A percentile compares a stretch with the other conserved stretches of the same genome.
Conservation (phyloP, 2,329 filamentous ascomycete species). For the Colletotrichum eleusines region DNA sequence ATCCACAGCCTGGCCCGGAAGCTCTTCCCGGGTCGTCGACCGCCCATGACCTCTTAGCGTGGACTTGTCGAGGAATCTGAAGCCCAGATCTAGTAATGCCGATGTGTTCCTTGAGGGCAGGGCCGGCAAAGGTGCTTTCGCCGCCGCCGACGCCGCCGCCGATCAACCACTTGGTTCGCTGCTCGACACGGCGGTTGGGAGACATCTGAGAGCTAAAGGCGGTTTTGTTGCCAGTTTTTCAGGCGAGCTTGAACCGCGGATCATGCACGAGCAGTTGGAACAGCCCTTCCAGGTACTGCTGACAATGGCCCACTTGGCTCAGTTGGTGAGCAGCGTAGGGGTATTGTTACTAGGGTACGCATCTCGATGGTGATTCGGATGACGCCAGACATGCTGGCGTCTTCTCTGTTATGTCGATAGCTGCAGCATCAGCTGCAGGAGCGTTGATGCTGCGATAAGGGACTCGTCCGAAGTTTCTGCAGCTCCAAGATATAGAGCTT, state of each 20-base stretch:
- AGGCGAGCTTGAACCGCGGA: conserved; percentile 11
- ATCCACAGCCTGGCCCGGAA: conserved; percentile 18
- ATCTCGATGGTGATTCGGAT: conserved; percentile 3
- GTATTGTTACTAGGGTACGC: background rate
- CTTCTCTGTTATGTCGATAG: background rate
- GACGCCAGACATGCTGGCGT: background rate
- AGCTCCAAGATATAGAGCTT: background rate
- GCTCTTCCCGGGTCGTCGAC: conserved; percentile 19
- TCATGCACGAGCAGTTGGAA: conserved; percentile 24
- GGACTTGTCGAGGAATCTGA: background rate
- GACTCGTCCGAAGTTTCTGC: conserved; percentile 6
- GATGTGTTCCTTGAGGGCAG: conserved; percentile 7
- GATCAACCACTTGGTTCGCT: no score
- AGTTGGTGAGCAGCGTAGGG: background rate
- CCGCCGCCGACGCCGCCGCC: no score
- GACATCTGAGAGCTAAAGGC: no score
- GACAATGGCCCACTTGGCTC: background rate
- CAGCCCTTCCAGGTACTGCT: background rate
- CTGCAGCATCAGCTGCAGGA: background rate
- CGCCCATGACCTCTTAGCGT: conserved; percentile 14
- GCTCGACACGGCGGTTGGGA: no score
- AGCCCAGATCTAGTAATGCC: background rate
- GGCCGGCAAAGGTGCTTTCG: conserved; percentile 13
- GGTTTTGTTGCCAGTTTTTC: conserved; percentile 23
- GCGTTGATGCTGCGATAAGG: background rate